These are phyloP conservation scores for Neurospora sp. DNA, from an alignment of 495 filamentous ascomycete genomes.

Conservation along the genomic window DNA sequence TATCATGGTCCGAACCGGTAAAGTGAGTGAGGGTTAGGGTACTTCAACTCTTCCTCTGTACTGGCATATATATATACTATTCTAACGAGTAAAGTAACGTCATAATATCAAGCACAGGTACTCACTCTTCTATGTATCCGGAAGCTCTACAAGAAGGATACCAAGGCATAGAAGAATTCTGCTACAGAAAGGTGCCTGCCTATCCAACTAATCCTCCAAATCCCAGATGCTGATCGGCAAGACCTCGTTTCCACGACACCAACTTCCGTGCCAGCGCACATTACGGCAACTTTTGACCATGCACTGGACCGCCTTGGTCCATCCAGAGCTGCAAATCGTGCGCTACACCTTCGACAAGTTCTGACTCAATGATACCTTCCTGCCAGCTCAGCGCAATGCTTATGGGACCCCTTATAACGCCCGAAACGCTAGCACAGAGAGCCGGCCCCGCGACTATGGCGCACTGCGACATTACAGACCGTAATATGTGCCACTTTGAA, in stretches of 20 bases:
- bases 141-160: neutral
- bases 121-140: neutral
- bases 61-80: neutral
- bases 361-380: constrained; percentile 17
- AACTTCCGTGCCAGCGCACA: neutral
- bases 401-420: constrained; percentile 17
- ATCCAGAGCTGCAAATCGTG: constrained; percentile 22
- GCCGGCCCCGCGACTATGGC: constrained; percentile 20
- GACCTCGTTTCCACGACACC: neutral
- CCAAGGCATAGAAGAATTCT: neutral
- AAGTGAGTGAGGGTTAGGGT: neutral
- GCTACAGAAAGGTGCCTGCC: neutral
- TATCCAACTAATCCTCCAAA: neutral
- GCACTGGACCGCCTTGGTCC: neutral
- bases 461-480: constrained; percentile 26
- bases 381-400: constrained; percentile 23
- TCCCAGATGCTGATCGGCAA: neutral
- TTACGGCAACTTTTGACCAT: neutral
- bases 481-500: constrained; percentile 17
- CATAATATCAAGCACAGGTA: neutral
- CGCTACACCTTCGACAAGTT: constrained; percentile 17
- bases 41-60: neutral
- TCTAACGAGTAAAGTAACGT: neutral
- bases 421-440: constrained; percentile 19
- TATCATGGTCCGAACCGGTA: neutral